These are phyloP conservation scores for Ulota crispa DNA, from an alignment of 225 moss, liverwort and hornwort species.

Conservation along the genomic window DNA sequence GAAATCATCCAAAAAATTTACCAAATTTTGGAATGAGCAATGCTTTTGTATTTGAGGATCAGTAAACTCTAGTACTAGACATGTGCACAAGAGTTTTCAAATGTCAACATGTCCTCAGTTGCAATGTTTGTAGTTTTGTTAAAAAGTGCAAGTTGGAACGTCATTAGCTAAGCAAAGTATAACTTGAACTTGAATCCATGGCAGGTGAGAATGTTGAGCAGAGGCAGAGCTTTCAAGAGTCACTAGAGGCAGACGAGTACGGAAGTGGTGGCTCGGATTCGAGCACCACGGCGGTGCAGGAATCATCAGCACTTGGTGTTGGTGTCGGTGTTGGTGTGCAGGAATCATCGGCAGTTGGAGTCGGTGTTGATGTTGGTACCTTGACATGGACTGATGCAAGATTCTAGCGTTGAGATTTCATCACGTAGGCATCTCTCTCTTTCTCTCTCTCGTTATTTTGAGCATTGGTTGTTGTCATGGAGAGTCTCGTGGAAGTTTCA, in stretches of 20 bases:
- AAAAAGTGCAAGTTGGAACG: not conserved
- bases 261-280: not conserved
- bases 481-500: too few species aligned
- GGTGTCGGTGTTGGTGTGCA: not conserved
- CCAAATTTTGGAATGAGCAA: too few species aligned
- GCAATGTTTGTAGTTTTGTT: not conserved
- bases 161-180: fast-evolving
- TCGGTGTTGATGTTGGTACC: not conserved
- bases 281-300: too few species aligned
- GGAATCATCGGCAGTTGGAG: not conserved
- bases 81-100: too few species aligned
- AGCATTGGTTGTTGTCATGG: too few species aligned
- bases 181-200: not conserved
- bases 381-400: not conserved
- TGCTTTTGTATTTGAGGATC: too few species aligned
- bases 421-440: too few species aligned
- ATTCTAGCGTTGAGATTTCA: not conserved
- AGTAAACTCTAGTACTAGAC: too few species aligned
- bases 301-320: not conserved
- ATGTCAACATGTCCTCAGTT: too few species aligned
- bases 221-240: not conserved
- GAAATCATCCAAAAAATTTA: too few species aligned
- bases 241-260: not conserved
- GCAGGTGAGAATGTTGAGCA: not conserved
- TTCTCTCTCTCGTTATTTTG: too few species aligned